A percentile compares a stretch with the other conserved stretches of the same genome.
Evolutionary conservation across 257 asterid genomes (phyloP).

Genomic region (Forsythia suspensa): DNA sequence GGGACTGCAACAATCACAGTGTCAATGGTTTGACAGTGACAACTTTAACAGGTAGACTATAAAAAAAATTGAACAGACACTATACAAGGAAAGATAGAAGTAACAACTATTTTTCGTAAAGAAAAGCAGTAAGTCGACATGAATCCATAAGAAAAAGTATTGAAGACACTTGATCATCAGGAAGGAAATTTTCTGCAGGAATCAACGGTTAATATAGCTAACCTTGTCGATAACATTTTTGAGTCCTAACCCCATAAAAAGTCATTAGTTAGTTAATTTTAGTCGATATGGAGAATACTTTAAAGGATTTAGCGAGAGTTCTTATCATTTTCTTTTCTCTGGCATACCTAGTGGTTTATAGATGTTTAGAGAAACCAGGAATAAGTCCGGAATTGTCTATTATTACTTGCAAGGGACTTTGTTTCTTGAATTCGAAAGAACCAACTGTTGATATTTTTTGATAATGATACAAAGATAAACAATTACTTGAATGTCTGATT

Average conservation of each 20-base stretch:
- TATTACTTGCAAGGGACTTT: neutral
- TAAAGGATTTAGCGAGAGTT: neutral
- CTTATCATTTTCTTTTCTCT: neutral
- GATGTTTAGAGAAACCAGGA: neutral
- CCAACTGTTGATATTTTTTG: neutral
- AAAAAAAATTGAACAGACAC: neutral
- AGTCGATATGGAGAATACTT: neutral
- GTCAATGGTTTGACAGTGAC: conserved; percentile 31
- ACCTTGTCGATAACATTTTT: neutral
- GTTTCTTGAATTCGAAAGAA: neutral
- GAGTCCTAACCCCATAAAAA: neutral
- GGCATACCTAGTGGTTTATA: neutral
- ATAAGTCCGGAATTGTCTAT: neutral
- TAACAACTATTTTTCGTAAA: neutral
- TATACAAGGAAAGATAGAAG: neutral
- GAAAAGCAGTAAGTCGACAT: neutral
- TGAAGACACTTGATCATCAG: neutral
- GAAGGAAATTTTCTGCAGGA: neutral
- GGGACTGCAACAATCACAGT: conserved; percentile 15
- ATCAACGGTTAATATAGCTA: neutral
- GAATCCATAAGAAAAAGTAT: neutral
- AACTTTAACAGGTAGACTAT: conserved; percentile 20
- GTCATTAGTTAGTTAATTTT: neutral
- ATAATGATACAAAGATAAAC: neutral
- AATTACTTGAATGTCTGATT: neutral